These are phyloP conservation scores for Scenedesmus sp. DNA, from an alignment of 163 green algal genomes.

Conservation along the genomic window DNA sequence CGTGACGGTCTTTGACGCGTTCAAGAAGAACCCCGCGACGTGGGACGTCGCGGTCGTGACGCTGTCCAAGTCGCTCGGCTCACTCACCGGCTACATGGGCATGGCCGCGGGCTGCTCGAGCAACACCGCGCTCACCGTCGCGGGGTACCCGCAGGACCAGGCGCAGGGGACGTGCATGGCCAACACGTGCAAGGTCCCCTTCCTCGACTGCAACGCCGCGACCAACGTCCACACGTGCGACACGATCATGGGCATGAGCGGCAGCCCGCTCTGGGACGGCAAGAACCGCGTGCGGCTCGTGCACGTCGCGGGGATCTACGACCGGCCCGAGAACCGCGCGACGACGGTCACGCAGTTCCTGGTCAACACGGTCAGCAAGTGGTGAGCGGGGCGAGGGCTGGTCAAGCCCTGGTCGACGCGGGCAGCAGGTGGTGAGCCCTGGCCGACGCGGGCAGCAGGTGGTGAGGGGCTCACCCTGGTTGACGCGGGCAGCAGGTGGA, in stretches of 20 bases:
- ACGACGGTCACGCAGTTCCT: conserved; percentile 48
- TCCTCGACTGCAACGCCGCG: conserved; percentile 37
- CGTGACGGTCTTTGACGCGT: conserved; percentile 55
- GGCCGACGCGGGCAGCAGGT: too few species aligned
- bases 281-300: conserved; percentile 47
- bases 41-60: conserved; percentile 59
- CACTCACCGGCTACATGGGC: conserved; percentile 53
- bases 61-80: conserved; percentile 45
- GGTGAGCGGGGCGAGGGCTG: conserved; percentile 38
- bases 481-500: too few species aligned
- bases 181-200: conserved; percentile 18
- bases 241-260: conserved; percentile 47
- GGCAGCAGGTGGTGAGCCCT: too few species aligned
- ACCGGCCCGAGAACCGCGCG: conserved; percentile 28
- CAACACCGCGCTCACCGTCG: conserved; percentile 27
- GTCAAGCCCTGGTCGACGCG: too few species aligned
- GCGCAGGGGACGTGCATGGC: conserved; percentile 45
- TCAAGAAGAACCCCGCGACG: conserved; percentile 44
- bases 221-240: conserved; percentile 43
- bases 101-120: conserved; percentile 52
- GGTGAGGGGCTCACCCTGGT: too few species aligned
- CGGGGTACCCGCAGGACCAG: conserved; percentile 46
- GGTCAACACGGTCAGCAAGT: conserved; percentile 45
- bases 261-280: conserved; percentile 38
- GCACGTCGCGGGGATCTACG: conserved; percentile 43